Evolutionary conservation across 1,284 basidiomycete genomes (phyloP), one percentile per base, ranked within the genome.

Genomic region (Ceratobasidium sp.): DNA sequence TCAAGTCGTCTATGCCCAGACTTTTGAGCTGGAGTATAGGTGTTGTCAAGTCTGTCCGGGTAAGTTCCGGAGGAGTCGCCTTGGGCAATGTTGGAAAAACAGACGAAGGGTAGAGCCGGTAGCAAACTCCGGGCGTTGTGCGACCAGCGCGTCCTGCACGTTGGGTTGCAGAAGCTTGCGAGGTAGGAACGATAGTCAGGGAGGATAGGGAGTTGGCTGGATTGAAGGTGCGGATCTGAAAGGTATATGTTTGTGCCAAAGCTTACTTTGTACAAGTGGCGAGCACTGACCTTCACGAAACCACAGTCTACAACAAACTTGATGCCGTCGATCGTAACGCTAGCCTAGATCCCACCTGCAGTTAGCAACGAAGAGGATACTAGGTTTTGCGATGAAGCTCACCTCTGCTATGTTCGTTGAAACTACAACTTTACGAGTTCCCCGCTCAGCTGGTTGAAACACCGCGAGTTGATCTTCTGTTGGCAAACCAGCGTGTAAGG

Each of bases 391-490:
- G 30, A 73, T 42, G 5, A 21, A 21, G 73, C 82, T 38, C 76
- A 90, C 94, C 82, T 99, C 97, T 18, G 97, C 96, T 63, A 98
- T 96, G 79, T 99, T 99, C 0, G 97, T 99, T 0, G 94, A 87
- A 30, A 98, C 86, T 62, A 99, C 89, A 63, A 97, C 89, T 80
- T 99, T 99, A 69, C 97, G 86, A 3, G 85, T 87, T 59, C 91
- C 90, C 42, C 84, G 82, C 21, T 89, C 88, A 18, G 92, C 82
- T 0, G 89, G 86, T 73, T 91, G 86, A 76, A 99, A 98, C 11
- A 96, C 90, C 64, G 85, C 84, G 33, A 92, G 83, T 77, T 99
- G 96, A 78, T 97, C 95, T 58, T 92, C 88, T 0, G 88, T 89
- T 0, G 91, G 86, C 5, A 99, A 83, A 3, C 94, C 95, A 0